Base-by-base conservation (phyloP, 2,329 filamentous ascomycete species). In the Periconia macrospinosa region DNA sequence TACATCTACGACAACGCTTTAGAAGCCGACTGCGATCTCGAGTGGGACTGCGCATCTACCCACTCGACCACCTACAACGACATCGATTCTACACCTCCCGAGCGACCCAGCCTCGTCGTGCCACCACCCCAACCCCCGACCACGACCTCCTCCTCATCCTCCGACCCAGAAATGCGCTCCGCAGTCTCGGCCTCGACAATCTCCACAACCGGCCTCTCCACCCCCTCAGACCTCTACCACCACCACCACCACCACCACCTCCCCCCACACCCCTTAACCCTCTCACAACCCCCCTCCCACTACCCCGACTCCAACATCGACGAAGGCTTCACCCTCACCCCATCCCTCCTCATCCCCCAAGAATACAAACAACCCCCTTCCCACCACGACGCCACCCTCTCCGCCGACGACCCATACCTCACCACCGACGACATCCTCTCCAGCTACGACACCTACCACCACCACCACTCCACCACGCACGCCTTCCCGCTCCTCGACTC, bases 1-100 rank as follows among this genome's bases (percentile, higher is more conserved):
- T 86, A 82, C 61, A 84, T 82, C 61, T 86, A 86, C 59, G 81
- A 85, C 55, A 80, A 84, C 63, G 82, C 81, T 23, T 79, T 83
- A 6, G 84, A 86, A 67, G 83, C 83, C 1, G 81, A 82, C 49
- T 85, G 81, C 58, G 78, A 86, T 56, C 85, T 84, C 53, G 81
- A 86, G 54, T 86, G 83, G 83, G 75, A 79, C 52, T 73, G 64
- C 40, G 57, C 57, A 20, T 73, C 64, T 17, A 47, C 56, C 13
- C 47, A 57, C 13, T 30, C 14, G 15, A n/a, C 30, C 47, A 6
- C 13, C 42, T 40, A 49, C 54, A 2, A 47, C 47, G 9, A 17
- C 43, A 17, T 23, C 47, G 55, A 53, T 14, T 67, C 51, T 59
- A 11, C 58, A 51, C 18, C 46, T 54, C 9, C 67, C 71, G 40